These are phyloP conservation scores for Tetrahymena thermophila DNA, from an alignment of 73 alveolate genomes.

Conservation along the genomic window DNA sequence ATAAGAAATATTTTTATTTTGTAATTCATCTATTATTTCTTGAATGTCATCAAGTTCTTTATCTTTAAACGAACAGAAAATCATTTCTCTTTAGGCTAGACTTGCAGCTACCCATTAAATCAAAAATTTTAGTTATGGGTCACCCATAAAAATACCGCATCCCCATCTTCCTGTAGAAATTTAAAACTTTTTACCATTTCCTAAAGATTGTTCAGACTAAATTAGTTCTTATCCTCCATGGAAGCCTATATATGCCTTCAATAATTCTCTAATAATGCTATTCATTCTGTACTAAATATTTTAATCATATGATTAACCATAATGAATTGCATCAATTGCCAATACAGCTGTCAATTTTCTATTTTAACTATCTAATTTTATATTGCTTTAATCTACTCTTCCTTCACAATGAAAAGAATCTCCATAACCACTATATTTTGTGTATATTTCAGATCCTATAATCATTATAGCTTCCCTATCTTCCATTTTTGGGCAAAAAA, in stretches of 20 bases:
- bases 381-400: constrained; percentile 10
- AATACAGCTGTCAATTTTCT: constrained; percentile 31
- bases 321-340: constrained; percentile 58
- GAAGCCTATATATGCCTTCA: constrained; percentile 52
- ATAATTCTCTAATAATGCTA: constrained; percentile 39
- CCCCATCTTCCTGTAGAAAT: constrained; percentile 75
- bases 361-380: neutral
- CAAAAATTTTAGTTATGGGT: constrained; percentile 50
- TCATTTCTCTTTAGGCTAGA: neutral
- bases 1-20: neutral
- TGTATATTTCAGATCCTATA: constrained; percentile 54
- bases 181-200: neutral
- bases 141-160: constrained; percentile 65
- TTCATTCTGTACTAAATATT: constrained; percentile 11
- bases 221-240: constrained; percentile 7
- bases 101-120: constrained; percentile 53
- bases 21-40: neutral
- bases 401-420: constrained; percentile 37
- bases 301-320: neutral
- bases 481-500: constrained; percentile 65
- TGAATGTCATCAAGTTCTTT: neutral
- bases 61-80: neutral
- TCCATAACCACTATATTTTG: constrained; percentile 64
- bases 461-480: constrained; percentile 70
- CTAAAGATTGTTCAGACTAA: neutral